These are phyloP conservation scores for Discostella stelligeroides DNA, from an alignment of 108 stramenopile species.

Conservation along the genomic window DNA sequence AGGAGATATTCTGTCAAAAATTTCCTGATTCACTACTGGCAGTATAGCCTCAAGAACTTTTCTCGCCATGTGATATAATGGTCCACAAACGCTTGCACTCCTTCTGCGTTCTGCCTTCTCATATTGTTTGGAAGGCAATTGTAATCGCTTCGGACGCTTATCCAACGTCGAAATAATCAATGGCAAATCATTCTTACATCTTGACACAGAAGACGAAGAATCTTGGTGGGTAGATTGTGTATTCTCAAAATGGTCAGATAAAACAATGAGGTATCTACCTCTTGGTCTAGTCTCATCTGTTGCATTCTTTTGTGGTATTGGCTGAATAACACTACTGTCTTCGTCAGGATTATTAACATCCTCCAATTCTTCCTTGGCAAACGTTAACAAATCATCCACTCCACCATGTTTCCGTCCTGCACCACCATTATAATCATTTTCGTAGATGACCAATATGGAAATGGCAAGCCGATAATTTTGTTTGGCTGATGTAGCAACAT, in stretches of 20 bases:
- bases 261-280: constrained; percentile 64
- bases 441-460: constrained; percentile 69
- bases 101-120: constrained; percentile 55
- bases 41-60: constrained; percentile 43
- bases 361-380: constrained; percentile 25
- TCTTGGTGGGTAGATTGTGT: not conserved
- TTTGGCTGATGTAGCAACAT: not conserved
- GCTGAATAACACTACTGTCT: no score
- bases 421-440: constrained; percentile 71
- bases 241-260: constrained; percentile 36
- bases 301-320: not conserved
- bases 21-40: constrained; percentile 12
- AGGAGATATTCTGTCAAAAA: no score
- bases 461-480: constrained; percentile 34
- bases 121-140: constrained; percentile 5
- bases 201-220: not conserved
- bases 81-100: constrained; percentile 70
- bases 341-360: constrained; percentile 14
- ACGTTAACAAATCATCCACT: constrained; percentile 56
- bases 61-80: constrained; percentile 64
- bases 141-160: constrained; percentile 20
- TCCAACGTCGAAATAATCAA: constrained; percentile 29
- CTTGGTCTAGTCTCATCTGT: constrained; percentile 13
- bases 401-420: constrained; percentile 73
- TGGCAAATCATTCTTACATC: constrained; percentile 14